Conservation (phyloP, 805 yeast species). For the Candida coleopterorum region DNA sequence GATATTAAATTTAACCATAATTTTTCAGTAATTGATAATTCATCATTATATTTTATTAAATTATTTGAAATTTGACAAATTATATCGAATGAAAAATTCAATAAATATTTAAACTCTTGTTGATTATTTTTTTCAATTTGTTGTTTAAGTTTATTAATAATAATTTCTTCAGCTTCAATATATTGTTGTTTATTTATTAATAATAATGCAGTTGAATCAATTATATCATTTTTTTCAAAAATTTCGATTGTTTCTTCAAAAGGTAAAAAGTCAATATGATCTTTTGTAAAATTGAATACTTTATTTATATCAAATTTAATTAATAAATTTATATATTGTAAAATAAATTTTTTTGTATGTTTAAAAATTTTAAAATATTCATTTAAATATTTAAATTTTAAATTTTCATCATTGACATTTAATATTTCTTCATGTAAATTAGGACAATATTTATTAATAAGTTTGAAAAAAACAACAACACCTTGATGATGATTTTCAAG, state of each 20-base stretch:
- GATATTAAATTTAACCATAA: conserved; percentile 29
- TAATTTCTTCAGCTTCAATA: conserved; percentile 25
- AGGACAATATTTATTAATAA: conserved; percentile 35
- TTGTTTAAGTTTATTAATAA: conserved; percentile 17
- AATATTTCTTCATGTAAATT: conserved; percentile 35
- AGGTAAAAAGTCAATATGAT: conserved; percentile 8
- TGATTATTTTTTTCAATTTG: conserved; percentile 4
- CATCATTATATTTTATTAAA: conserved; percentile 7
- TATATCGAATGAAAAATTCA: conserved; percentile 29
- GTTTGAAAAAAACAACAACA: conserved; percentile 25
- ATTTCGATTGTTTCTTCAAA: conserved; percentile 9
- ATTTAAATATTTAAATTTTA: conserved; percentile 29
- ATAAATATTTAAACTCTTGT: conserved; percentile 33
- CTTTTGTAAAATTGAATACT: conserved; percentile 13
- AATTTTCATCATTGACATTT: conserved; percentile 15
- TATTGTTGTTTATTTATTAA: conserved; percentile 17
- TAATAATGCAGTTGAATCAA: conserved; percentile 29
- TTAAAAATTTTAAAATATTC: conserved; percentile 19
- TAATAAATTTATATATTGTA: conserved; percentile 21
- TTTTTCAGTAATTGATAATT: conserved; percentile 17
- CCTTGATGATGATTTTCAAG: too few relatives aligned
- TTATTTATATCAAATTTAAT: conserved; percentile 14
- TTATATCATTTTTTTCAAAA: conserved; percentile 19
- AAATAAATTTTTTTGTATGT: conserved; percentile 8
- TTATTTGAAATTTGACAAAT: conserved; percentile 21